Evolutionary conservation across 306 rosid genomes (phyloP).

Genomic region (Vigna radiata): DNA sequence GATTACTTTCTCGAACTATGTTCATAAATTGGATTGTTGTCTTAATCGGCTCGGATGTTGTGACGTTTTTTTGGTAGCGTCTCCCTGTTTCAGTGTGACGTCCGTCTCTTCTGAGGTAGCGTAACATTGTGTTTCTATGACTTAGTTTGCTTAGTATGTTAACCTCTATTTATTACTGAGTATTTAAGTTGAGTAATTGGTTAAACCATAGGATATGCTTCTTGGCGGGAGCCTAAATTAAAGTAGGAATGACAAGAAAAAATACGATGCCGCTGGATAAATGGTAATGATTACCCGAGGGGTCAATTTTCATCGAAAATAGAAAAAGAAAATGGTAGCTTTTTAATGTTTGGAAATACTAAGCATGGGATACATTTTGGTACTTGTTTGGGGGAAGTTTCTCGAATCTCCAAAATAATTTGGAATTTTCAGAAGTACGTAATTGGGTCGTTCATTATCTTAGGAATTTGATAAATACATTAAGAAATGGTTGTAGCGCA

Average conservation of each 20-base stretch:
- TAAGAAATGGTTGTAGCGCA: background rate
- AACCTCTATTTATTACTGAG: background rate
- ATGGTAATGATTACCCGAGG: background rate
- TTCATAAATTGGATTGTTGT: background rate
- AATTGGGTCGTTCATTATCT: constrained; percentile 21
- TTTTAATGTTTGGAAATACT: background rate
- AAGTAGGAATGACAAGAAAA: background rate
- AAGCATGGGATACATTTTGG: background rate
- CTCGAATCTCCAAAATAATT: constrained; percentile 6
- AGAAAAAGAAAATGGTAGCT: background rate
- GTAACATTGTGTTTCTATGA: background rate
- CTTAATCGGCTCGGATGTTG: background rate
- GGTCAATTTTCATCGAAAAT: background rate
- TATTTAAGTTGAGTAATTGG: background rate
- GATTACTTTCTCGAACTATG: background rate
- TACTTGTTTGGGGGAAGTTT: background rate
- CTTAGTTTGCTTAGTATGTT: background rate
- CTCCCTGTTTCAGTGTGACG: background rate
- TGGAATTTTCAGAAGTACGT: background rate
- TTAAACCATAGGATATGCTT: constrained; percentile 14
- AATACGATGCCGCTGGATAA: background rate
- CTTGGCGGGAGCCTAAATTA: background rate
- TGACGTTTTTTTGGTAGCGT: background rate
- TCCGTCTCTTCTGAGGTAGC: background rate
- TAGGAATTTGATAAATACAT: constrained; percentile 5